These are phyloP conservation scores for Grifola frondosa DNA, from an alignment of 1,284 basidiomycete genomes.

Conservation along the genomic window DNA sequence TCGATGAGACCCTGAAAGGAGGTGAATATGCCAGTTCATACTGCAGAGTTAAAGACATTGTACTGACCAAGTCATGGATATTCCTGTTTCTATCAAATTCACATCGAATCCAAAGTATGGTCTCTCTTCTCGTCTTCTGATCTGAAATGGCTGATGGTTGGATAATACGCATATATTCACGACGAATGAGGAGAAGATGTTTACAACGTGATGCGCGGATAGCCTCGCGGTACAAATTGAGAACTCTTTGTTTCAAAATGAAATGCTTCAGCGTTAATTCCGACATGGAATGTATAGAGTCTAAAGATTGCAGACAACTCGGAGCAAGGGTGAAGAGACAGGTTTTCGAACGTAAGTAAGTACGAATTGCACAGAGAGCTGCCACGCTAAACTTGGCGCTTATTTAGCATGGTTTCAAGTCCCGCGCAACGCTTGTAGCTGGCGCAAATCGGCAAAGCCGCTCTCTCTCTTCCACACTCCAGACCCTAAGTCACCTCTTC, in stretches of 20 bases:
- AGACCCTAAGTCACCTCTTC: conserved; percentile 8
- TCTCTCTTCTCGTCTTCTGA: conserved; percentile 57
- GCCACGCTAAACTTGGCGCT: too few species aligned
- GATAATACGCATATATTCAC: too few species aligned
- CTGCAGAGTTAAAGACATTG: neutral
- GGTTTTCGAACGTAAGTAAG: too few species aligned
- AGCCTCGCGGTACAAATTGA: conserved; percentile 62
- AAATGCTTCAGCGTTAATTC: conserved; percentile 64
- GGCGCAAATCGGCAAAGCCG: conserved; percentile 8
- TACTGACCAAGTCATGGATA: conserved; percentile 54
- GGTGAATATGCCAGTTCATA: conserved; percentile 1
- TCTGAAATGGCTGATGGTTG: conserved; percentile 58
- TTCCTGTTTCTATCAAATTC: conserved; percentile 68
- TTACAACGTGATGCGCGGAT: conserved; percentile 69
- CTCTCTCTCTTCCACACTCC: conserved; percentile 9
- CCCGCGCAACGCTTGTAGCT: conserved; percentile 10
- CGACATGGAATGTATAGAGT: too few species aligned
- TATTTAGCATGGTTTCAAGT: conserved; percentile 11
- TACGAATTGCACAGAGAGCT: too few species aligned
- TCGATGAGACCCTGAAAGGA: conserved; percentile 28
- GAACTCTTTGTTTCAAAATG: conserved; percentile 59
- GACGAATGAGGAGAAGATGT: conserved; percentile 12
- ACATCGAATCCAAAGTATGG: conserved; percentile 65
- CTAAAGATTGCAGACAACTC: too few species aligned
- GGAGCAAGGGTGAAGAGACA: too few species aligned